Base-by-base conservation (phyloP, 2,329 filamentous ascomycete species). In the Fusarium sp. region DNA sequence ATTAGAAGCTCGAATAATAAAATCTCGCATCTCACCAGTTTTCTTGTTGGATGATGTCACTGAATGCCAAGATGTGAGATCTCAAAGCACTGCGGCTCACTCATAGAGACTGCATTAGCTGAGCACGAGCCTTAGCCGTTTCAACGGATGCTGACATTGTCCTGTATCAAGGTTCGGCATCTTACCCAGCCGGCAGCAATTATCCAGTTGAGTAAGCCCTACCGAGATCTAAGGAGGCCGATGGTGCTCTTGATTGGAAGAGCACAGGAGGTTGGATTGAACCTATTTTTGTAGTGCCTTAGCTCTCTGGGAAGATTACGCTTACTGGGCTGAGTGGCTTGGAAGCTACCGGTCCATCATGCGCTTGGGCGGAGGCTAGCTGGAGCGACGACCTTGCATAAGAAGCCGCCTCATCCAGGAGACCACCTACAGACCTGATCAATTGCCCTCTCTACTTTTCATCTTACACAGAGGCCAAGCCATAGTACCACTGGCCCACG, bases 401-500 rank as follows among this genome's bases (percentile, higher is more conserved):
- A 57, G 20, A 36, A 57, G 31, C 4, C 7, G 8, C 22, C n/a
- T 7, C 1, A 28, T 48, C 24, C 39, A 36, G 24, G 30, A 18
- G 7, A n/a, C 2, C 6, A 14, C 20, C 26, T 15, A 10, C 1
- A 47, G 54, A 22, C 5, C 18, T 11, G 6, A 24, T 20, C 6
- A 18, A 20, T 10, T n/a, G 4, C 20, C 3, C 8, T 11, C 35
- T 20, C 6, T 30, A 2, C 4, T 16, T 13, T 4, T 10, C 16
- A 16, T 20, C 13, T 8, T 28, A 11, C n/a, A 18, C 51, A 41
- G 5, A n/a, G 3, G 3, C 5, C 5, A 6, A 20, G 15, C 6
- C 5, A 20, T 8, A 3, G 3, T 28, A 22, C n/a, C 13, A 22
- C 15, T 33, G n/a, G 1, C 11, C 24, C 6, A 12, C 5, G 6